These are phyloP conservation scores for Leucoagaricus sp. DNA, from an alignment of 1,284 basidiomycete genomes.

Conservation along the genomic window DNA sequence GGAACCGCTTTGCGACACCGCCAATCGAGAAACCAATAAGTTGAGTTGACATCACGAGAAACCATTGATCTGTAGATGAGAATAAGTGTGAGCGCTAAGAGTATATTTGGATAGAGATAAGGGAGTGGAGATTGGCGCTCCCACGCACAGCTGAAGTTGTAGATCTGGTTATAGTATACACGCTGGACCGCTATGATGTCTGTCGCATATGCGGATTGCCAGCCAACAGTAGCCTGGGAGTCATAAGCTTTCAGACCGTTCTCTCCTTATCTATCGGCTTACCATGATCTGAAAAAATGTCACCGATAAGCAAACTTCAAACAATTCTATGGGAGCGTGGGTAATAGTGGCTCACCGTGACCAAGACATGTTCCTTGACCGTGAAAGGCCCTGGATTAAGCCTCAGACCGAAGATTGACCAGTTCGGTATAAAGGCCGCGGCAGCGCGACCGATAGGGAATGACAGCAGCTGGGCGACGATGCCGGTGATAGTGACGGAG, in stretches of 20 bases:
- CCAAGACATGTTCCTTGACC: conserved; percentile 64
- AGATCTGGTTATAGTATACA: conserved; percentile 50
- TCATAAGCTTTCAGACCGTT: neutral
- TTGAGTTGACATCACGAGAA: conserved; percentile 65
- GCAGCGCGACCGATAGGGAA: conserved; percentile 48
- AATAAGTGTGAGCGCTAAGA: conserved; percentile 12
- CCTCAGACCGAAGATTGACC: conserved; percentile 42
- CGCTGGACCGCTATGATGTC: conserved; percentile 66
- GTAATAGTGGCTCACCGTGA: conserved; percentile 41
- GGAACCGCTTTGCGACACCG: conserved; percentile 59
- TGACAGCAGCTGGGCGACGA: conserved; percentile 48
- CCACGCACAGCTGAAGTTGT: conserved; percentile 32
- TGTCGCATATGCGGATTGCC: conserved; percentile 58
- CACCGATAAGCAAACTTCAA: conserved; percentile 2
- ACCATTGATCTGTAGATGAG: conserved; percentile 43
- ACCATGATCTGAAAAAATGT: conserved; percentile 53
- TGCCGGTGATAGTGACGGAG: conserved; percentile 41
- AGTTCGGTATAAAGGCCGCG: conserved; percentile 41
- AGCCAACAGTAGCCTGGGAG: conserved; percentile 54
- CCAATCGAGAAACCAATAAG: conserved; percentile 70
- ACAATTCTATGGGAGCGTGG: conserved; percentile 21
- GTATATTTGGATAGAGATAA: neutral
- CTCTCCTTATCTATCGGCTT: conserved; percentile 31
- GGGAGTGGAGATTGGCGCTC: neutral
- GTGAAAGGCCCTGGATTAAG: conserved; percentile 52